Base-by-base conservation (phyloP, 2,329 filamentous ascomycete genomes). In the Ophiosphaerella narmari region DNA sequence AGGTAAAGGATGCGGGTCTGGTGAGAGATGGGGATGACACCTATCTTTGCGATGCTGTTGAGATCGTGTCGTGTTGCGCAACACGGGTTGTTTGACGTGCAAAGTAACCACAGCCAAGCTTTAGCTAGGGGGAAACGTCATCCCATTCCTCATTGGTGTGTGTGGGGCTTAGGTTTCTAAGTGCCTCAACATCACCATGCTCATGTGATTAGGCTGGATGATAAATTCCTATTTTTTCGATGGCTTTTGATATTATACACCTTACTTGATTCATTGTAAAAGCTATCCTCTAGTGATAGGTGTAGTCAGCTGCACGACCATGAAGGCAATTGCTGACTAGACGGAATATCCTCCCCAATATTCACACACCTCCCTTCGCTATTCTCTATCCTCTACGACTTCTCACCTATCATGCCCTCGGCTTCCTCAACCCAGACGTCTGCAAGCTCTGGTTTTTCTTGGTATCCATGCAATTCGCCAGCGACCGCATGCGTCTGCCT, bases 61-160 rank as follows among this genome's bases (percentile, higher is more conserved):
- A 23, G 34, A 46, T 39, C 34, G 39, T 46, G 18, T 37, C 43
- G 44, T 48, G 50, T 52, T 54, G 54, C 56, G 53, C 50, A 50
- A 48, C 40, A 43, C 33, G 36, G 12, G 14, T 12, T 38, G 36
- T 12, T 38, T 38, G 36, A 21, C 36, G 36, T 42, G 39, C 39
- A 16, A 42, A 29, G 39, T 42, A 32, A 42, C 39, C 14, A n/a
- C 5, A 26, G 33, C 44, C 36, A 47, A 36, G 33, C 12, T 38
- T 16, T 26, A 47, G 37, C 38, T 47, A 41, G 37, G 44, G 43
- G 43, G 44, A 40, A 40, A 47, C 44, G 37, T 47, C 44, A 41
- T 46, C 24, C 26, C 16, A 31, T 23, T 21, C 14, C 11, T 39
- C 14, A 45, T 45, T 45, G 43, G 43, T 18, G 18, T 11, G 24